These are phyloP conservation scores for Colletotrichum limetticola DNA, from an alignment of 2,329 filamentous ascomycete species.

Conservation along the genomic window DNA sequence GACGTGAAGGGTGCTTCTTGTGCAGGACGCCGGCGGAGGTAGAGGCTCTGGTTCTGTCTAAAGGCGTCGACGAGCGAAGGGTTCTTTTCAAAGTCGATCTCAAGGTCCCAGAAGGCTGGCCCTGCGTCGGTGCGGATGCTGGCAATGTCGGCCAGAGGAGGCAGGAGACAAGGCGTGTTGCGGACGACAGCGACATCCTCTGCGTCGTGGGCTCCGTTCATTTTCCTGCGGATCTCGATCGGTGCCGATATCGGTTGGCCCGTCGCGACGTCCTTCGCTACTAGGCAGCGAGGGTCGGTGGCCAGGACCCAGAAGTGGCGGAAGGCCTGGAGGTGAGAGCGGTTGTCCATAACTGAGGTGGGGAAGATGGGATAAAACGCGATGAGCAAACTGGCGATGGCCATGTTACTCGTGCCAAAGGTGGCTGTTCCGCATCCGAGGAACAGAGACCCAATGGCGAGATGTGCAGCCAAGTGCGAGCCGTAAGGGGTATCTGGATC, in stretches of 20 bases:
- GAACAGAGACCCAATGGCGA: slow-evolving; percentile 91
- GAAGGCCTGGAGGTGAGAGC: slow-evolving; percentile 94
- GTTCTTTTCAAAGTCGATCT: slow-evolving; percentile 77
- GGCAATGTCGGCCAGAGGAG: slow-evolving; percentile 72
- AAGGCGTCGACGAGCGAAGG: slow-evolving; percentile 73
- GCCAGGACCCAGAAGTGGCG: slow-evolving; percentile 97
- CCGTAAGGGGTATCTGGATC: slow-evolving; percentile 89
- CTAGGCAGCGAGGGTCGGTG: slow-evolving; percentile 86
- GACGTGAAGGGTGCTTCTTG: slow-evolving; percentile 78
- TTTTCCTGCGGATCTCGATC: slow-evolving; percentile 71
- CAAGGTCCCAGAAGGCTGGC: slow-evolving; percentile 82
- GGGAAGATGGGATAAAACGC: slow-evolving; percentile 97
- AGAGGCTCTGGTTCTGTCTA: slow-evolving; percentile 75
- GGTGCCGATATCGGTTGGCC: slow-evolving; percentile 81
- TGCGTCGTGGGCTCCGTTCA: slow-evolving; percentile 36
- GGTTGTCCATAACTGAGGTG: slow-evolving; percentile 89
- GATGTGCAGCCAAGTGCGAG: slow-evolving; percentile 90
- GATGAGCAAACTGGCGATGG: slow-evolving; percentile 85
- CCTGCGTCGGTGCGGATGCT: slow-evolving; percentile 69
- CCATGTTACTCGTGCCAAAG: slow-evolving; percentile 87
- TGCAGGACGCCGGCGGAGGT: slow-evolving; percentile 76
- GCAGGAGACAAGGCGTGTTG: slow-evolving; percentile 69
- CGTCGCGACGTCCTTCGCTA: slow-evolving; percentile 88
- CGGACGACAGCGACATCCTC: slow-evolving; percentile 46
- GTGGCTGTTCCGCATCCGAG: slow-evolving; percentile 93